Base-by-base conservation (phyloP, 2,329 filamentous ascomycete species). In the Ophiostoma sp. region DNA sequence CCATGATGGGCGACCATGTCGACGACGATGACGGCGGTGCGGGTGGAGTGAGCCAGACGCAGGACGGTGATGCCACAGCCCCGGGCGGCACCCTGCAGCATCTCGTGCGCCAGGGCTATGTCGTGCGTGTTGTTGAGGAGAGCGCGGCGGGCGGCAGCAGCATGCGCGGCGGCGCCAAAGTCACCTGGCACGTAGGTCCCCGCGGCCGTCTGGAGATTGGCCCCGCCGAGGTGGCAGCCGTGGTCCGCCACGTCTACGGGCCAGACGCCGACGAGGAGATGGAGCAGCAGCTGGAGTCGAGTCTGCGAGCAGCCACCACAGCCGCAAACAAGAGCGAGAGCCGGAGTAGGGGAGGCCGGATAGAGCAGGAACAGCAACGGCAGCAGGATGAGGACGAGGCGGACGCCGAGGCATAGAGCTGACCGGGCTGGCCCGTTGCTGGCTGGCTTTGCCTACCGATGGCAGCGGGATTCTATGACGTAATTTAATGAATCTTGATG, bases 191-290 rank as follows among this genome's bases (percentile, higher is more conserved):
- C 70, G 86, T 97, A 17, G 95, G 95, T 0, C 90, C 93, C 6
- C 86, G 95, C 31, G 94, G 91, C 6, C 95, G 91, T 79, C 84
- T 94, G 8, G 95, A 98, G 79, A 86, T 98, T 48, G 92, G 91
- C 0, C 83, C 89, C n/a, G 85, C 88, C 67, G 92, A 91, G 0
- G 90, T 95, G 15, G 87, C 88, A 23, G 88, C 87, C 0, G 79
- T 97, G 73, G 87, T 93, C 4, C 80, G 87, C 76, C 79, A 84
- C 69, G 82, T 89, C 0, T 90, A 87, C 77, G 86, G 83, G 0
- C 81, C 82, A 8, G 80, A 81, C 64, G 80, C 80, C 1, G 66
- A 44, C 35, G 81, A 84, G 3, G 85, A 88, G 73, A 76, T 90
- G 68, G 84, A 89, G 73, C 84, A 81, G 76, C 87, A 86, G 76